Percentiles rank a stretch among this genome's conserved stretches.
These are phyloP conservation scores for Turritis glabra DNA, from an alignment of 345 rosid species.

Conservation along the genomic window DNA sequence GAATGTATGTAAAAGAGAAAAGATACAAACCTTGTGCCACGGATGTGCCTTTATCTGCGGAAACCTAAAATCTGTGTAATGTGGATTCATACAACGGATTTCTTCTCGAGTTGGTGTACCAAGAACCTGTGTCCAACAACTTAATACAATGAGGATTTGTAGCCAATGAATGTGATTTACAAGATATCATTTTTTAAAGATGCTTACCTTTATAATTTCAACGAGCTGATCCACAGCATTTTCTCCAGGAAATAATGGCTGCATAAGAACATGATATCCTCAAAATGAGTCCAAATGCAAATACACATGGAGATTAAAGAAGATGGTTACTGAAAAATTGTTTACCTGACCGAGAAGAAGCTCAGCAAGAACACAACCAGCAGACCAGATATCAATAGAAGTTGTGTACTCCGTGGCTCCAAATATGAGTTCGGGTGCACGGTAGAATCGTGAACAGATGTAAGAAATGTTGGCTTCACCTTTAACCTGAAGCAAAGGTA, in stretches of 20 bases:
- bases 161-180: not conserved
- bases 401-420: conserved; percentile 74
- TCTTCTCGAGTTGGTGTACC: conserved; percentile 97
- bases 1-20: not conserved
- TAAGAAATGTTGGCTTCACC: conserved; percentile 68
- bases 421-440: conserved; percentile 73
- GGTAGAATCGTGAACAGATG: conserved; percentile 70
- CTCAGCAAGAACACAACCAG: conserved; percentile 79
- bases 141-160: conserved; percentile 19
- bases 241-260: conserved; percentile 95
- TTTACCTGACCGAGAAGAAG: conserved; percentile 74
- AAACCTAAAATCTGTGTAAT: conserved; percentile 81
- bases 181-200: not conserved
- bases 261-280: conserved; percentile 1
- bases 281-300: not conserved
- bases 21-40: conserved; percentile 71
- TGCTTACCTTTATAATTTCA: conserved; percentile 82
- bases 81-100: conserved; percentile 94
- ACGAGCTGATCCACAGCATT: conserved; percentile 95
- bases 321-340: not conserved
- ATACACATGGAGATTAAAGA: not conserved
- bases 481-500: conserved; percentile 54
- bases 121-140: conserved; percentile 56
- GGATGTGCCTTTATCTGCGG: conserved; percentile 96
- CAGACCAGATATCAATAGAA: conserved; percentile 74